phyloP scores from a whole-genome alignment of 345 rosid species.

The Erucastrum elatum region DNA sequence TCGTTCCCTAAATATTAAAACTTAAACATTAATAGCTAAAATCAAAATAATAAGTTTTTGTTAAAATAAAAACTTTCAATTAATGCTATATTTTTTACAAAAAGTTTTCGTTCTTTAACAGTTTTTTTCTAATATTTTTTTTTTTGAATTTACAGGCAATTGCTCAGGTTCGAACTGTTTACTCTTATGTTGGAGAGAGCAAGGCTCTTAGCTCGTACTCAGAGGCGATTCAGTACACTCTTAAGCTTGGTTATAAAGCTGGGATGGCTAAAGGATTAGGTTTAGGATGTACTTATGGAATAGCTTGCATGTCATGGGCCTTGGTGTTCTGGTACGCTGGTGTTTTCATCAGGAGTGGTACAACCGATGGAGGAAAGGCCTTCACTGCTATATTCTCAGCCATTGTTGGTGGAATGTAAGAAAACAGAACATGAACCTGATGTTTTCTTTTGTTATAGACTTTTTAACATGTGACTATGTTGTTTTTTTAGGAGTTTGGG shows the following conservation, averaged over 20 bases:
- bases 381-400: slow-evolving; percentile 99
- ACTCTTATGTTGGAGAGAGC: slow-evolving; percentile 98
- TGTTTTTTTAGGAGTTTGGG: slow-evolving; percentile 80
- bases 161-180: slow-evolving; percentile 96
- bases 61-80: background rate
- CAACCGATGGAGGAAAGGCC: slow-evolving; percentile 96
- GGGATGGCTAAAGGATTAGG: slow-evolving; percentile 99
- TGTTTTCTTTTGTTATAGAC: background rate
- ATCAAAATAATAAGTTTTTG: background rate
- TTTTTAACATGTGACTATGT: slow-evolving; percentile 9
- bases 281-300: slow-evolving; percentile 95
- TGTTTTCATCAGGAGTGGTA: slow-evolving; percentile 89
- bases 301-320: slow-evolving; percentile 99
- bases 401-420: slow-evolving; percentile 99
- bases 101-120: no score
- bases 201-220: slow-evolving; percentile 89
- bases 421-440: slow-evolving; percentile 13
- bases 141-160: slow-evolving; percentile 55
- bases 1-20: no score
- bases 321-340: slow-evolving; percentile 99
- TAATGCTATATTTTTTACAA: no score
- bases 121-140: background rate
- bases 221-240: slow-evolving; percentile 90
- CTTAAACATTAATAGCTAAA: background rate
- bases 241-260: slow-evolving; percentile 97